Evolutionary conservation across 371 early-diverging fungal species (phyloP).

Genomic region (Rhizopus sp.): DNA sequence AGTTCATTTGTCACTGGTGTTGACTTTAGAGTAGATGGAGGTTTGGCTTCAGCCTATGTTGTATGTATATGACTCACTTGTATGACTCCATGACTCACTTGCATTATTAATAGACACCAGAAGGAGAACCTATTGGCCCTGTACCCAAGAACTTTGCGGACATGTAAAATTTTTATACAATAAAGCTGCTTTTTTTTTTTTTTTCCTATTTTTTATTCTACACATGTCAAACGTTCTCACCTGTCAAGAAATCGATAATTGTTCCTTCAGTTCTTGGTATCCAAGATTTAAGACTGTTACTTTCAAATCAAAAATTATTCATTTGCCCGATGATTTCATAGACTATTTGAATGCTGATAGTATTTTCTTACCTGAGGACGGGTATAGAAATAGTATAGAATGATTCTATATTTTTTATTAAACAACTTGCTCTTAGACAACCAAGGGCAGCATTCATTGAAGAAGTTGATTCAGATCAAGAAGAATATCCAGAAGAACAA

Average conservation of each 20-base stretch:
- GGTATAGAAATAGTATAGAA: slow-evolving; percentile 27
- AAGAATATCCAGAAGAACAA: slow-evolving; percentile 35
- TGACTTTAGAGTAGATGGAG: slow-evolving; percentile 88
- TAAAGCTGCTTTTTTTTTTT: slow-evolving; percentile 1
- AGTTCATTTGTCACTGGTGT: slow-evolving; percentile 83
- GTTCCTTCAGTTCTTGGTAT: slow-evolving; percentile 82
- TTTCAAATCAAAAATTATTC: slow-evolving; percentile 70
- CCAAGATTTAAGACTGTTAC: slow-evolving; percentile 59
- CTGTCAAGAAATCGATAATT: slow-evolving; percentile 59
- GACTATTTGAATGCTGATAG: slow-evolving; percentile 85
- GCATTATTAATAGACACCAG: slow-evolving; percentile 43
- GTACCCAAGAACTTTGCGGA: slow-evolving; percentile 52
- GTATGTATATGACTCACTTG: slow-evolving; percentile 25
- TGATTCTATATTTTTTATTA: neutral
- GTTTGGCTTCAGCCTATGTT: slow-evolving; percentile 78
- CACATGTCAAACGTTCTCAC: neutral
- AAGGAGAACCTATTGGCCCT: slow-evolving; percentile 47
- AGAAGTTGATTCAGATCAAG: slow-evolving; percentile 50
- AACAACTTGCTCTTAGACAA: slow-evolving; percentile 19
- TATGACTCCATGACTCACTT: neutral
- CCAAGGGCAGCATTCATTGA: slow-evolving; percentile 46
- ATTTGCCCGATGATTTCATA: slow-evolving; percentile 75
- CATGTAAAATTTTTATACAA: slow-evolving; percentile 8
- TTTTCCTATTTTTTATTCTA: neutral
- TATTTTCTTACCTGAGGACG: slow-evolving; percentile 75